These are phyloP conservation scores for Phytophthora rubi DNA, from an alignment of 352 stramenopile genomes.

Conservation along the genomic window DNA sequence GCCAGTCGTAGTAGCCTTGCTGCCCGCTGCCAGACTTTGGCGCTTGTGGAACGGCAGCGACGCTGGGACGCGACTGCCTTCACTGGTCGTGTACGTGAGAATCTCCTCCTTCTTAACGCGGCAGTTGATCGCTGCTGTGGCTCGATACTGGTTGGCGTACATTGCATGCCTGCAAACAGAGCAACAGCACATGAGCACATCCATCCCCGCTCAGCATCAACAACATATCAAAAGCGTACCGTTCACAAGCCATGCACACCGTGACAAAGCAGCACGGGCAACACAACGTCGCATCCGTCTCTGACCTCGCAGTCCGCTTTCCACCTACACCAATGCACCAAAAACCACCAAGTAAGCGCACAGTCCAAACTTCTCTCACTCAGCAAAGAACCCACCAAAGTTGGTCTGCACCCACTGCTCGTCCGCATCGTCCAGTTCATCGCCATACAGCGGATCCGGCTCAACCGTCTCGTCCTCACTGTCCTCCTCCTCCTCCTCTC, in stretches of 20 bases:
- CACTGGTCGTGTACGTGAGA: constrained; percentile 54
- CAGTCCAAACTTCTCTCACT: neutral
- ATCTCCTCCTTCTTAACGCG: constrained; percentile 75
- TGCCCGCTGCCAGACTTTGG: constrained; percentile 23
- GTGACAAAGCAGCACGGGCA: constrained; percentile 86
- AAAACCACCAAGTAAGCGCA: constrained; percentile 6
- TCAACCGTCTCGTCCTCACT: constrained; percentile 36
- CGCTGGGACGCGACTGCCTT: constrained; percentile 17
- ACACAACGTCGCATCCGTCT: constrained; percentile 67
- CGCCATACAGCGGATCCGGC: constrained; percentile 69
- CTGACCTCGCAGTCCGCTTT: neutral
- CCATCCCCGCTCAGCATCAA: constrained; percentile 1
- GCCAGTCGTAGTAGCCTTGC: constrained; percentile 20
- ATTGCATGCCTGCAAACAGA: constrained; percentile 50
- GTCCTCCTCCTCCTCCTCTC: constrained; percentile 9
- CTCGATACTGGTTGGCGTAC: constrained; percentile 78
- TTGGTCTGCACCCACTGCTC: constrained; percentile 77
- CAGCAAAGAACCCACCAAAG: constrained; percentile 43
- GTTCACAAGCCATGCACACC: constrained; percentile 77
- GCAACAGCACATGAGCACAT: constrained; percentile 7
- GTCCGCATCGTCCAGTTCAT: constrained; percentile 65
- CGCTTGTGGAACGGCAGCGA: constrained; percentile 51
- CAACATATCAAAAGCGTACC: constrained; percentile 30
- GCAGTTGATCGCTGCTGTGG: constrained; percentile 69
- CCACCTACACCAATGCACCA: constrained; percentile 11